Conservation (phyloP, 164 flowering plant genomes). For the Tetracentron sinense region DNA sequence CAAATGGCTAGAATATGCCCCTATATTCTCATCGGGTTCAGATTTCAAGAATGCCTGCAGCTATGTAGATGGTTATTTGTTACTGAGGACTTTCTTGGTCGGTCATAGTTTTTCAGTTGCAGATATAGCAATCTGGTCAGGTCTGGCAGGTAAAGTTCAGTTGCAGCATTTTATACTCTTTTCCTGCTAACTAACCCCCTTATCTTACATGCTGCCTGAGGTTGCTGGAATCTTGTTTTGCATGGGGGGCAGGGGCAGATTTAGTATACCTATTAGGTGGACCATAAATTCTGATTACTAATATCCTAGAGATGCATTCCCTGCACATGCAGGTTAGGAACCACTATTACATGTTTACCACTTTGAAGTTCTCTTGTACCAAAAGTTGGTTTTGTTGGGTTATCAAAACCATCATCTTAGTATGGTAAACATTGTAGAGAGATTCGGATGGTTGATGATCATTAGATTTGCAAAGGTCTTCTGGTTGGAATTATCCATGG, state of each 20-base stretch:
- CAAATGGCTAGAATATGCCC: slow-evolving; percentile 70
- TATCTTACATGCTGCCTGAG: neutral
- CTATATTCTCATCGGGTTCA: slow-evolving; percentile 54
- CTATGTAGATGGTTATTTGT: slow-evolving; percentile 52
- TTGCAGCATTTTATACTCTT: neutral
- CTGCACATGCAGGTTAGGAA: neutral
- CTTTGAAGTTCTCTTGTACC: neutral
- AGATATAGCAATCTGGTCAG: slow-evolving; percentile 79
- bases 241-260: neutral
- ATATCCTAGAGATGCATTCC: neutral
- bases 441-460: too few relatives aligned
- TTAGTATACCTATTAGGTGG: neutral
- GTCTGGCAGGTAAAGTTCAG: slow-evolving; percentile 66
- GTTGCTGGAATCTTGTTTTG: too few relatives aligned
- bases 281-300: too few relatives aligned
- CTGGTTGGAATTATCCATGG: neutral
- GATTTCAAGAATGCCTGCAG: slow-evolving; percentile 79
- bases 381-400: too few relatives aligned
- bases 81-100: slow-evolving; percentile 56
- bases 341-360: neutral
- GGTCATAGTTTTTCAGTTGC: slow-evolving; percentile 67
- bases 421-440: too few relatives aligned
- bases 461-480: too few relatives aligned
- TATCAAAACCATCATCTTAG: neutral
- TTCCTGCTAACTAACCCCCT: neutral